Conservation (phyloP, 768 basidiomycete species). For the Gelatoporia subvermispora region DNA sequence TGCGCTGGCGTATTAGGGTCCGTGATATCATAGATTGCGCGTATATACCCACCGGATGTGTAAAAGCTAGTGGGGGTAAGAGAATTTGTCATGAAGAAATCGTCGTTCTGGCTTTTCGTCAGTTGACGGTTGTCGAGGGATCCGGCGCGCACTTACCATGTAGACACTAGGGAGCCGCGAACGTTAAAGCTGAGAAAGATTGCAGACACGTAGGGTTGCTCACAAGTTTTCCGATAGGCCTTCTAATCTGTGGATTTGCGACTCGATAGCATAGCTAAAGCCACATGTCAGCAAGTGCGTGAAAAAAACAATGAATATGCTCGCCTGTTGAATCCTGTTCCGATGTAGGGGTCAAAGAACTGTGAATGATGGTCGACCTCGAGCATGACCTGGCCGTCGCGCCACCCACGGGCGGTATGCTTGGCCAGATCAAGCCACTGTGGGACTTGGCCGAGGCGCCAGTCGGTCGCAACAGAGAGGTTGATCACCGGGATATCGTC, state of each 20-base stretch:
- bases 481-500: conserved; percentile 2
- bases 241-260: conserved; percentile 27
- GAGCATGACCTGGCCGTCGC: conserved; percentile 24
- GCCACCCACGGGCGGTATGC: conserved; percentile 11
- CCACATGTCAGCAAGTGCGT: not conserved
- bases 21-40: not conserved
- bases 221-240: conserved; percentile 29
- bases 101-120: conserved; percentile 31
- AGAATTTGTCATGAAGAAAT: conserved; percentile 31
- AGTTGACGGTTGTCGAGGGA: too few species aligned
- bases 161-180: conserved; percentile 15
- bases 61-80: conserved; percentile 28
- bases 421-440: conserved; percentile 32
- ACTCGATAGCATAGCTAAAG: conserved; percentile 31
- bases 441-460: conserved; percentile 33
- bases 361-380: conserved; percentile 28
- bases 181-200: not conserved
- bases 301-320: not conserved
- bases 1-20: not conserved
- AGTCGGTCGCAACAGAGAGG: conserved; percentile 6
- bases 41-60: conserved; percentile 18
- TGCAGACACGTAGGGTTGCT: conserved; percentile 7
- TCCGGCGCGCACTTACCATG: conserved; percentile 11
- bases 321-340: conserved; percentile 30
- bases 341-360: conserved; percentile 19